Evolutionary conservation across 192 early-diverging fungal genomes (phyloP).

Genomic region (Backusella luteola): DNA sequence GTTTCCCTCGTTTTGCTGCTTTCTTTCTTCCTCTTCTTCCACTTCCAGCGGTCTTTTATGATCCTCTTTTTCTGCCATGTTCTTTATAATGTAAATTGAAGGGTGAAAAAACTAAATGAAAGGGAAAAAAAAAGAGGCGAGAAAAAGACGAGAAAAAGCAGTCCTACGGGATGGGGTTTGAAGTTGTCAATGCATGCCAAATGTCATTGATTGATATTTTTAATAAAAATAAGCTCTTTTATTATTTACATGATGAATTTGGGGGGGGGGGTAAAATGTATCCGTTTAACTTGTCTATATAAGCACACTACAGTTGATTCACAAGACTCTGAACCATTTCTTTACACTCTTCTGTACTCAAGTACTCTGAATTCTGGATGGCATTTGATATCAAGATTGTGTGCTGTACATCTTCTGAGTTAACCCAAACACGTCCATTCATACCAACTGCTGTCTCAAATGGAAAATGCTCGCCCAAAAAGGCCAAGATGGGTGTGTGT

Average conservation of each 20-base stretch:
- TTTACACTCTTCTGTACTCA: conserved; percentile 54
- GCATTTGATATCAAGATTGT: conserved; percentile 70
- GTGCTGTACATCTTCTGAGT: conserved; percentile 56
- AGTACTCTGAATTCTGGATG: conserved; percentile 71
- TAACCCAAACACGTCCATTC: conserved; percentile 95
- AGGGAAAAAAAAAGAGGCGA: not conserved
- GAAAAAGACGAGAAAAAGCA: conserved; percentile 2
- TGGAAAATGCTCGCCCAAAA: conserved; percentile 67
- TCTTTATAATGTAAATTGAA: not conserved
- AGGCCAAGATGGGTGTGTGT: conserved; percentile 64
- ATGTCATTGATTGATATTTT: not conserved
- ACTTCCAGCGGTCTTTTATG: conserved; percentile 31
- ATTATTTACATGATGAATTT: not conserved
- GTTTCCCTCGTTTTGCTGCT: not conserved
- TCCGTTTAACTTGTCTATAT: not conserved
- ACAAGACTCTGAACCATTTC: conserved; percentile 38
- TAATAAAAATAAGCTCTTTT: not conserved
- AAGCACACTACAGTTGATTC: conserved; percentile 10
- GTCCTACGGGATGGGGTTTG: not conserved
- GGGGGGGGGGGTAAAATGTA: not conserved
- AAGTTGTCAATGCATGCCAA: not conserved
- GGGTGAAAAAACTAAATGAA: not conserved
- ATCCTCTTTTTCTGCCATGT: conserved; percentile 12
- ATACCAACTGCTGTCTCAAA: conserved; percentile 91
- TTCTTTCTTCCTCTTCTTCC: conserved; percentile 11